phyloP scores from a whole-genome alignment of 1,284 basidiomycete species.

The Sanghuangporus baumii region DNA sequence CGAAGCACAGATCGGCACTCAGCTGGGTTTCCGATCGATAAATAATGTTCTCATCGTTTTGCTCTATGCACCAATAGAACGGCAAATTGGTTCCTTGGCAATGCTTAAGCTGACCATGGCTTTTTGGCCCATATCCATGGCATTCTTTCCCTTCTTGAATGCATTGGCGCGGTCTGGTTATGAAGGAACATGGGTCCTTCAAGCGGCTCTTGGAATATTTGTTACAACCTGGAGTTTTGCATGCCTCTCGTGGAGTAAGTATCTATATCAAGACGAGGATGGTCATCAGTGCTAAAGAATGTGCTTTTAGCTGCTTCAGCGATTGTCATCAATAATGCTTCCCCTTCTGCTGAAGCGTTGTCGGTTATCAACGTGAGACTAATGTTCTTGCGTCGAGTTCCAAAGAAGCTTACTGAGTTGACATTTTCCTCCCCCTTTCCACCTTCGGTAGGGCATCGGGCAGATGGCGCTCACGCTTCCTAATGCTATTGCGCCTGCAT shows the following conservation, averaged over 20 bases:
- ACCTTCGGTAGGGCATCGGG: constrained; percentile 13
- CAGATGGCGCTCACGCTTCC: constrained; percentile 20
- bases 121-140: constrained; percentile 20
- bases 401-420: neutral
- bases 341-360: constrained; percentile 21
- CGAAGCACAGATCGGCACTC: constrained; percentile 22
- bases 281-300: neutral
- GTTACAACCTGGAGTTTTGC: constrained; percentile 17
- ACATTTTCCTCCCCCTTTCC: neutral
- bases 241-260: constrained; percentile 16
- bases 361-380: constrained; percentile 19
- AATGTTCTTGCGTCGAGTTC: neutral
- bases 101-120: constrained; percentile 18
- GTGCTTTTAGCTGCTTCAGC: constrained; percentile 7
- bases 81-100: constrained; percentile 17
- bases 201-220: constrained; percentile 15
- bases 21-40: constrained; percentile 21
- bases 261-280: neutral
- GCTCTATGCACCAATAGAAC: constrained; percentile 18
- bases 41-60: constrained; percentile 20
- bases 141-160: constrained; percentile 21
- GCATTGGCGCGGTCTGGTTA: constrained; percentile 17
- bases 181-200: constrained; percentile 13
- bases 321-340: constrained; percentile 19
- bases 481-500: constrained; percentile 19